phyloP scores from a whole-genome alignment of 2,329 filamentous ascomycete species.

The Volutella citrinella region DNA sequence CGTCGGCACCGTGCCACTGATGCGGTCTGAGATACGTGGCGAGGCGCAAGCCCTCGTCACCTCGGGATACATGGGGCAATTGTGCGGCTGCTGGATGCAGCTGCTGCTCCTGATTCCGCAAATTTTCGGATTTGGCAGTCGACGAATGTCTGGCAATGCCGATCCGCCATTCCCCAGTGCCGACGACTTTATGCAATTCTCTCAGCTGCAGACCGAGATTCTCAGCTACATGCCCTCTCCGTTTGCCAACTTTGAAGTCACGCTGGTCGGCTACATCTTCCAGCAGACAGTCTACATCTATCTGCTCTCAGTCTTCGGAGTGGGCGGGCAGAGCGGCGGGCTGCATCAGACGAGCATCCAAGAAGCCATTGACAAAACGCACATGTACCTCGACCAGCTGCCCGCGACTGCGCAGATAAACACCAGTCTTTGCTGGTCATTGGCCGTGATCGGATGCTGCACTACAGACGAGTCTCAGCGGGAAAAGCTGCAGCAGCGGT shows the following conservation, averaged over 20 bases:
- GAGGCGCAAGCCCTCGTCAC: conserved; percentile 14
- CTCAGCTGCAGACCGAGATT: conserved; percentile 31
- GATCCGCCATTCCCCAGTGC: conserved; percentile 20
- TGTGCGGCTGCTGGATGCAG: conserved; percentile 25
- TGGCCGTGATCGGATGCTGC: conserved; percentile 23
- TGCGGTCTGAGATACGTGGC: conserved; percentile 15
- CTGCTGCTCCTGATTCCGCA: conserved; percentile 21
- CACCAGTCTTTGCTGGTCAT: conserved; percentile 25
- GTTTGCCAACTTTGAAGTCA: conserved; percentile 28
- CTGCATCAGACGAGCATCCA: not conserved
- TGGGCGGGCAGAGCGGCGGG: not conserved
- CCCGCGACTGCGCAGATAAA: conserved; percentile 19
- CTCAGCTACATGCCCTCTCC: conserved; percentile 28
- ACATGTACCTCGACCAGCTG: conserved; percentile 16
- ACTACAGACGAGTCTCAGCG: conserved; percentile 27
- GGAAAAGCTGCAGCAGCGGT: conserved; percentile 25
- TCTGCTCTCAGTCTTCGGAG: conserved; percentile 13
- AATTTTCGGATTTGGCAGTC: conserved; percentile 34
- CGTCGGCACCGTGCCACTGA: conserved; percentile 12
- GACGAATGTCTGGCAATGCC: conserved; percentile 7
- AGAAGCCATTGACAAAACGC: conserved; percentile 10
- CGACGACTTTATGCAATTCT: conserved; percentile 35
- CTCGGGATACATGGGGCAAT: conserved; percentile 19
- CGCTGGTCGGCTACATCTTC: conserved; percentile 32
- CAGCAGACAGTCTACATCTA: conserved; percentile 36